Percentiles rank a stretch among this genome's conserved stretches.
phyloP scores from a whole-genome alignment of 192 early-diverging fungal species.

The Podila clonocystis region DNA sequence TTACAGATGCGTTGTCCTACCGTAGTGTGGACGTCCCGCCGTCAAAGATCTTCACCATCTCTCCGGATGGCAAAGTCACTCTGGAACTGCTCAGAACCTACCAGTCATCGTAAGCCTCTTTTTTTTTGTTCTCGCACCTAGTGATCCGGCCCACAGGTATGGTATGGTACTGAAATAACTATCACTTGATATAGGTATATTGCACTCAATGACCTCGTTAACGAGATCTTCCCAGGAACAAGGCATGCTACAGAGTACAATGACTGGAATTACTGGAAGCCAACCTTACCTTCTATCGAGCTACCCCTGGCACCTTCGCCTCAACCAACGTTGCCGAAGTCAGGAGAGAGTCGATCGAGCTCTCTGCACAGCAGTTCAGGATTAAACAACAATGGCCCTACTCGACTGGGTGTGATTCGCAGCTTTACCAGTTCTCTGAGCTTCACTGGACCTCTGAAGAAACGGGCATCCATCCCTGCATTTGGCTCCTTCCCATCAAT shows the following conservation, averaged over 20 bases:
- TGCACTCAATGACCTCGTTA: slow-evolving; percentile 92
- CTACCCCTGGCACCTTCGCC: slow-evolving; percentile 44
- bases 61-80: slow-evolving; percentile 88
- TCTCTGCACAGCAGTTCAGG: background rate
- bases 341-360: slow-evolving; percentile 20
- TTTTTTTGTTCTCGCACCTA: background rate
- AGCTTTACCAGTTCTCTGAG: slow-evolving; percentile 43
- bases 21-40: slow-evolving; percentile 92
- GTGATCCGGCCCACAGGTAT: background rate
- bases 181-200: slow-evolving; percentile 60
- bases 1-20: slow-evolving; percentile 96
- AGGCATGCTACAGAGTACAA: slow-evolving; percentile 76
- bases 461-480: slow-evolving; percentile 21
- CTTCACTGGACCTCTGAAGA: slow-evolving; percentile 22
- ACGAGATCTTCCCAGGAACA: slow-evolving; percentile 89
- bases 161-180: background rate
- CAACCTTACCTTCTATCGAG: slow-evolving; percentile 60
- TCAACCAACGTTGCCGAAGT: slow-evolving; percentile 52
- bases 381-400: background rate
- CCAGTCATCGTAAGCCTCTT: slow-evolving; percentile 73
- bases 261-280: slow-evolving; percentile 88
- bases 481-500: slow-evolving; percentile 20
- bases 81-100: slow-evolving; percentile 87
- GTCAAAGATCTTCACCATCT: slow-evolving; percentile 96
- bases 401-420: slow-evolving; percentile 48